phyloP scores from a whole-genome alignment of 1,139 yeast genomes.

The Chernovozyma sophiae-reginae region DNA sequence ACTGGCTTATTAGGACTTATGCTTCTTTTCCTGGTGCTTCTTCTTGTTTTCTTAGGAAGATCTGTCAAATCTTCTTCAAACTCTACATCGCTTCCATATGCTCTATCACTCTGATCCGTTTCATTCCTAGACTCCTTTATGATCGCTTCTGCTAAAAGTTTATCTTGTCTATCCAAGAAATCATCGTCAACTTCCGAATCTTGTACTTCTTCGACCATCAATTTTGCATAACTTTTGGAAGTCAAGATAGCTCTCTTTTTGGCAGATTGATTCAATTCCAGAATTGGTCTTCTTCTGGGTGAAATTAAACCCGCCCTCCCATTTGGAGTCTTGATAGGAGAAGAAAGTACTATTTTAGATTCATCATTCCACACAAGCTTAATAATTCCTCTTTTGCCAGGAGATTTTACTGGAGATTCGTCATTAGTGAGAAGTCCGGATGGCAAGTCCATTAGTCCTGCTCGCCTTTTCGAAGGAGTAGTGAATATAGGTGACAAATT shows the following conservation, averaged over 20 bases:
- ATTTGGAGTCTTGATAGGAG: constrained; percentile 33
- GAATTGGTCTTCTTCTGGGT: constrained; percentile 36
- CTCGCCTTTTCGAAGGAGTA: constrained; percentile 15
- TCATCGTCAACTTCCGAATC: constrained; percentile 25
- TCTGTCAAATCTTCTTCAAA: constrained; percentile 25
- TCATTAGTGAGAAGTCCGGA: constrained; percentile 3
- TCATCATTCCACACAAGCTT: constrained; percentile 8
- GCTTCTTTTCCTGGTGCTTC: constrained; percentile 5
- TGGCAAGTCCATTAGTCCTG: constrained; percentile 8
- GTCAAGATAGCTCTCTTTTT: constrained; percentile 42
- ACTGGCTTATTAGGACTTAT: too few species aligned
- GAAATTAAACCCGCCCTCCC: constrained; percentile 47
- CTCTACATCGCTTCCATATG: constrained; percentile 30
- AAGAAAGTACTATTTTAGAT: constrained; percentile 10
- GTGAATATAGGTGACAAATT: constrained; percentile 8
- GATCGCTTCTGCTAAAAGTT: constrained; percentile 42
- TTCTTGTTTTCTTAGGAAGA: constrained; percentile 5
- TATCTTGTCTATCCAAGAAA: constrained; percentile 31
- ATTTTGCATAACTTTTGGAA: constrained; percentile 22
- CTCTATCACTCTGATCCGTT: constrained; percentile 6
- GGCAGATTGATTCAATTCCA: constrained; percentile 48
- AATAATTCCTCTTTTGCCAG: constrained; percentile 21
- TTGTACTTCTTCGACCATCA: constrained; percentile 38
- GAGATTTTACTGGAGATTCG: constrained; percentile 14
- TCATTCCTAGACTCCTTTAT: constrained; percentile 23